A percentile compares a stretch with the other conserved stretches of the same genome.
These are phyloP conservation scores for Aechmea fasciata DNA, from an alignment of 176 grass and related monocot species.

Conservation along the genomic window DNA sequence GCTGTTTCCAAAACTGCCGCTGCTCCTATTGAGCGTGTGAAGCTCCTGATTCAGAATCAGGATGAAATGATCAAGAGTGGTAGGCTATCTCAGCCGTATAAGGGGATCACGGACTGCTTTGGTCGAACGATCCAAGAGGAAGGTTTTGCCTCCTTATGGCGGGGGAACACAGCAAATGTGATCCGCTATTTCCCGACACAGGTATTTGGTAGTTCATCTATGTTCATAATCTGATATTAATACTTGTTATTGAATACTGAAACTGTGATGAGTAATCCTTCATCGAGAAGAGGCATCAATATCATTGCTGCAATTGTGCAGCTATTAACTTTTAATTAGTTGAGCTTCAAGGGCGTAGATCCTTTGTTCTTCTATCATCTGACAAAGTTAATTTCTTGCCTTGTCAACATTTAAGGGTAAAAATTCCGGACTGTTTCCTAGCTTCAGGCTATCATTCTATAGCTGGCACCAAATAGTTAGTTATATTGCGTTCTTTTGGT, in stretches of 20 bases:
- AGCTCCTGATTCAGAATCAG: constrained; percentile 15
- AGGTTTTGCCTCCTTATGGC: constrained; percentile 9
- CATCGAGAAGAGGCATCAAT: too few relatives aligned
- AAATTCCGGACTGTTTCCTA: too few relatives aligned
- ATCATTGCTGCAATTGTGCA: too few relatives aligned
- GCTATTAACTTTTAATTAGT: too few relatives aligned
- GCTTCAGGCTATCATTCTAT: too few relatives aligned
- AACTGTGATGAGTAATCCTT: too few relatives aligned
- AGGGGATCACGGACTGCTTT: constrained; percentile 13
- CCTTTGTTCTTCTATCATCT: too few relatives aligned
- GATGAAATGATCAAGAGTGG: constrained; percentile 22
- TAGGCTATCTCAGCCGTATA: constrained; percentile 14
- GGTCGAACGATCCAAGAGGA: constrained; percentile 1
- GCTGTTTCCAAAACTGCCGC: constrained; percentile 16
- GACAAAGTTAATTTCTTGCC: too few relatives aligned
- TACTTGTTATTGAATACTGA: neutral
- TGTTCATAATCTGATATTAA: neutral
- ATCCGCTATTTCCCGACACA: constrained; percentile 18
- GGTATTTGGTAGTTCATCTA: neutral
- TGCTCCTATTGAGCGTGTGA: constrained; percentile 18
- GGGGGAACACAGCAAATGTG: constrained; percentile 13
- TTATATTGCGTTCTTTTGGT: too few relatives aligned
- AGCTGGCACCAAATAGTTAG: too few relatives aligned
- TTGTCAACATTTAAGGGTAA: too few relatives aligned
- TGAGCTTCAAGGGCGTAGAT: too few relatives aligned